Evolutionary conservation across 768 basidiomycete species (phyloP), one percentile per base, ranked within the genome.

Genomic region (Lactarius pseudohatsudake): DNA sequence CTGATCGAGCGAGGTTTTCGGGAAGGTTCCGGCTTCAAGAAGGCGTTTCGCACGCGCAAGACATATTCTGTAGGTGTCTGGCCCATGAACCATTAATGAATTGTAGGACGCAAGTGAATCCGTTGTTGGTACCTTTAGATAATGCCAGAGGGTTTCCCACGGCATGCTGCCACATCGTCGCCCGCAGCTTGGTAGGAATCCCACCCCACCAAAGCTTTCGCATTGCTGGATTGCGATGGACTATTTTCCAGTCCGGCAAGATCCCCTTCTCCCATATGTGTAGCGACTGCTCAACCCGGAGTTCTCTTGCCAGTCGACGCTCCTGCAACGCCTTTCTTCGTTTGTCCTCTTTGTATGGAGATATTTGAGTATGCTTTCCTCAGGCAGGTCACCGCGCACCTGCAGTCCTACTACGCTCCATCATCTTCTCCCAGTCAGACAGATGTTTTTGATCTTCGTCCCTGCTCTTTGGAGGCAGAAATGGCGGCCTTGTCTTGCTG

Each of bases 121-220:
- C 11, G 4, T 53, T 26, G 26, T 28, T 68, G 69, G 34, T 77
- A 88, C 91, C 91, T 88, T 90, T 94, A 75, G 86, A 87, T 61
- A 96, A 76, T 18, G 92, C 87, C 54, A 96, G 79, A 30, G 85
- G 79, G 73, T 96, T 96, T 9, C 94, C 94, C 18, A 90, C 85
- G n/a, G 89, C 92, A 60, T 82, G 82, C 74, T 91, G 86, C 94
- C 94, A 96, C 81, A 96, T 83, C 1, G 81, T 74, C 4, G 90
- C 89, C 38, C 94, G 84, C 62, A 93, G 76, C 73, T 91, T 90
- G 0, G 89, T 84, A 2, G 94, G 94, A 70, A 95, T 91, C 3
- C 94, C 94, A 36, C 81, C 81, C 93, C 93, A 94, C 94, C 94
- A 96, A 10, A 95, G 72, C 72, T 81, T 85, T 38, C 89, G 84